Conservation (phyloP, 495 filamentous ascomycete species). For the Xylaria venustula region DNA sequence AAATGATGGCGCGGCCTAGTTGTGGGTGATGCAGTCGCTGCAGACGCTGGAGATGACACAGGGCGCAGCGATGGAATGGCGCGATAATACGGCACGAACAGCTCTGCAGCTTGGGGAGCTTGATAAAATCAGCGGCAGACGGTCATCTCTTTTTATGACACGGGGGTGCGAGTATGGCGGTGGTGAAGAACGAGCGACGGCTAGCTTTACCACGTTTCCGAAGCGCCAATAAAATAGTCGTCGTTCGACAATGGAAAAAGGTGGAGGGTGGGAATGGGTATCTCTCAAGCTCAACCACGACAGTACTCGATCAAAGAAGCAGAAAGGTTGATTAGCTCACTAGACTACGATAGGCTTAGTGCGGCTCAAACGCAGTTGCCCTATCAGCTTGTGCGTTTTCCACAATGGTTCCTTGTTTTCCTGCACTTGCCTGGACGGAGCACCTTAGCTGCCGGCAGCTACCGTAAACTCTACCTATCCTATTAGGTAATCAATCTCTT, state of each 20-base stretch:
- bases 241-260: constrained; percentile 3
- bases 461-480: no score
- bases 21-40: background rate
- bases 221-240: background rate
- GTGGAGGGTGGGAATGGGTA: constrained; percentile 1
- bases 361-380: constrained; percentile 14
- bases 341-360: constrained; percentile 8
- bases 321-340: constrained; percentile 9
- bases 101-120: constrained; percentile 13
- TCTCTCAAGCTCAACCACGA: background rate
- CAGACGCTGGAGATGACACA: background rate
- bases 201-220: background rate
- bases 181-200: background rate
- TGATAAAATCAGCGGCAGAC: background rate
- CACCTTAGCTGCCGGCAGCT: no score
- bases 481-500: no score
- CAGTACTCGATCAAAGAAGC: no score
- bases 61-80: background rate
- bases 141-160: constrained; percentile 11
- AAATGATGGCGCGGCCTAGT: background rate
- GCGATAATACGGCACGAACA: constrained; percentile 3
- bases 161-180: background rate
- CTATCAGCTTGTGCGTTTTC: background rate
- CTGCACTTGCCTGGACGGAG: no score
- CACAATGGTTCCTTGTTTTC: background rate